Evolutionary conservation across 1,284 basidiomycete species (phyloP).

Genomic region (Agroathelia rolfsii): DNA sequence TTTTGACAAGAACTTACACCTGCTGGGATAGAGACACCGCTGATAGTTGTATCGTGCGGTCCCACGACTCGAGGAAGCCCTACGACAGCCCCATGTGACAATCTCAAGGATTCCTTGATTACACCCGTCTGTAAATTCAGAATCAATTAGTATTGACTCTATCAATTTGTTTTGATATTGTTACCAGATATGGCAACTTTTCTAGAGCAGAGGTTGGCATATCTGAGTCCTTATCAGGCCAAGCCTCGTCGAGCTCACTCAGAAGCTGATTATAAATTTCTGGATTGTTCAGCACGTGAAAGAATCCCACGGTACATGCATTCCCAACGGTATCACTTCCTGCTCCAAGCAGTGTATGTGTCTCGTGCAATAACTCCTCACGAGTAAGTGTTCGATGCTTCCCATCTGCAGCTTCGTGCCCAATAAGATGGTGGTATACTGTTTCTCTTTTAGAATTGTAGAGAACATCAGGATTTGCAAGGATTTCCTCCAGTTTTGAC

Average conservation of each 20-base stretch:
- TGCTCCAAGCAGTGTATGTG: slow-evolving; percentile 23
- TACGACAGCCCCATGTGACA: slow-evolving; percentile 11
- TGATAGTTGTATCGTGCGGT: slow-evolving; percentile 11
- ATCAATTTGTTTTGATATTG: too few species aligned
- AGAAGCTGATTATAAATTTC: slow-evolving; percentile 13
- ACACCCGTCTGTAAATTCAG: slow-evolving; percentile 21
- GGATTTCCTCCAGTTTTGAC: slow-evolving; percentile 15
- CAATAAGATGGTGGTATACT: slow-evolving; percentile 26
- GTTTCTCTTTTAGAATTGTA: slow-evolving; percentile 14
- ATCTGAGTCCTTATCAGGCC: slow-evolving; percentile 17
- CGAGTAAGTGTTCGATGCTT: slow-evolving; percentile 18
- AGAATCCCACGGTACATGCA: slow-evolving; percentile 23
- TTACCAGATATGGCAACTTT: slow-evolving; percentile 26
- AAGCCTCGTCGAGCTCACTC: slow-evolving; percentile 18
- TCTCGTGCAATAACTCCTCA: slow-evolving; percentile 25
- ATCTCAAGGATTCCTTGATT: slow-evolving; percentile 27
- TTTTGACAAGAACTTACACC: slow-evolving; percentile 11
- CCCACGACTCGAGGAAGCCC: slow-evolving; percentile 16
- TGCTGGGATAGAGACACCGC: slow-evolving; percentile 13
- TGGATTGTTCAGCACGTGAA: slow-evolving; percentile 20
- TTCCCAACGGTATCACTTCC: slow-evolving; percentile 29
- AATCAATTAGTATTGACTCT: background rate
- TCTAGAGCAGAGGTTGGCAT: slow-evolving; percentile 18
- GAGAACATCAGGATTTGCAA: slow-evolving; percentile 17
- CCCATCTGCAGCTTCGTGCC: slow-evolving; percentile 19